phyloP scores from a whole-genome alignment of 257 asterid species.

The Osmanthus fragrans region DNA sequence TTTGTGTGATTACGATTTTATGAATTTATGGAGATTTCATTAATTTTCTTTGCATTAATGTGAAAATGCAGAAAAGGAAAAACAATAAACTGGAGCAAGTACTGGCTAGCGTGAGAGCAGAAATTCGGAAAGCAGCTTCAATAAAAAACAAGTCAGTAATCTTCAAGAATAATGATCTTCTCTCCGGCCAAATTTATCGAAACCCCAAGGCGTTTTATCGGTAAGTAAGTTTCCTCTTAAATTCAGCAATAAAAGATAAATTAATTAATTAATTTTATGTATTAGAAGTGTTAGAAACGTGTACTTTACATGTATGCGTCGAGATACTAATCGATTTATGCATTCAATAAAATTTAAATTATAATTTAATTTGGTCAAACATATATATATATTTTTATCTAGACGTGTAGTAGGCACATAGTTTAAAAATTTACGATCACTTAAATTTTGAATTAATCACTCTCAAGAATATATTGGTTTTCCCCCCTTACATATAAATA shows the following conservation, averaged over 20 bases:
- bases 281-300: neutral
- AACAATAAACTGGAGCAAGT: constrained; percentile 58
- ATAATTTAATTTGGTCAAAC: too few species aligned
- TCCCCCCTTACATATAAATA: too few species aligned
- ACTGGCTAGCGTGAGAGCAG: constrained; percentile 66
- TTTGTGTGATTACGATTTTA: neutral
- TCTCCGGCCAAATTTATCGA: constrained; percentile 44
- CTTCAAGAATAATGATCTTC: constrained; percentile 12
- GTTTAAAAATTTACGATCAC: too few species aligned
- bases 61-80: neutral
- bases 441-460: too few species aligned
- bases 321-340: too few species aligned
- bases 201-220: constrained; percentile 59
- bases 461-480: too few species aligned
- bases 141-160: constrained; percentile 32
- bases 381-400: too few species aligned
- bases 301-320: neutral
- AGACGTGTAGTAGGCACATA: too few species aligned
- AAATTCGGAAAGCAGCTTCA: constrained; percentile 52
- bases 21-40: neutral
- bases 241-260: neutral
- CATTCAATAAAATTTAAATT: too few species aligned
- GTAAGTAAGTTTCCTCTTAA: constrained; percentile 33
- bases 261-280: too few species aligned
- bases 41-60: neutral